Percentiles rank a stretch among this genome's conserved stretches.
These are phyloP conservation scores for Paspalum notatum DNA, from an alignment of 176 grass and related monocot genomes.

Conservation along the genomic window DNA sequence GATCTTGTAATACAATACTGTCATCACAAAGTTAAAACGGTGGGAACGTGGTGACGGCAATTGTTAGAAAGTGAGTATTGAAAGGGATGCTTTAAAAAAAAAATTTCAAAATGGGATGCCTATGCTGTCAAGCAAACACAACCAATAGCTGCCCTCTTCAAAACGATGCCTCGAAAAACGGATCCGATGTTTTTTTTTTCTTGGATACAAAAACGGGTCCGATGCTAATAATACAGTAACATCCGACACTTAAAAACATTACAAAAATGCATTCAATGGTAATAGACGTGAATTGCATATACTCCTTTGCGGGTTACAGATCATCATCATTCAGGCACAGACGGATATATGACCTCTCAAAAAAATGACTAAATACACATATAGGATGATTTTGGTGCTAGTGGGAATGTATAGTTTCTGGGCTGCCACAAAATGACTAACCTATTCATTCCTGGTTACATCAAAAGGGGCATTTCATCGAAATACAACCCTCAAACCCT, in stretches of 20 bases:
- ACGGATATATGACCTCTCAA: slow-evolving; percentile 14
- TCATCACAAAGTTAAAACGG: not conserved
- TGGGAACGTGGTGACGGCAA: not conserved
- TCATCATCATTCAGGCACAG: slow-evolving; percentile 22
- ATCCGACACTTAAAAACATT: not conserved
- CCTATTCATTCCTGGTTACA: slow-evolving; percentile 47
- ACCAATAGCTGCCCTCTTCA: not conserved
- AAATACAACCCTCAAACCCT: slow-evolving; percentile 78
- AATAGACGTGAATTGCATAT: slow-evolving; percentile 6
- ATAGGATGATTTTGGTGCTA: slow-evolving; percentile 10
- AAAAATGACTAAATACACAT: slow-evolving; percentile 47
- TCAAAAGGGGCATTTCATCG: slow-evolving; percentile 65
- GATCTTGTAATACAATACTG: not conserved
- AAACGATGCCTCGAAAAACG: not conserved
- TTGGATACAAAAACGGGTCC: too few relatives aligned
- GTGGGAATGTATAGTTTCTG: slow-evolving; percentile 22
- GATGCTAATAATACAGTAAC: not conserved
- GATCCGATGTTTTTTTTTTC: too few relatives aligned
- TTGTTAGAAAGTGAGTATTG: not conserved
- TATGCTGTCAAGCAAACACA: not conserved
- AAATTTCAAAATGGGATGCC: too few relatives aligned
- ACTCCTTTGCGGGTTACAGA: not conserved
- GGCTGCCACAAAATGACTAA: slow-evolving; percentile 16
- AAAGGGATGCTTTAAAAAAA: too few relatives aligned
- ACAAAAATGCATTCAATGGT: not conserved